Percentiles rank a stretch among this genome's conserved stretches.
phyloP scores from a whole-genome alignment of 2,329 filamentous ascomycete genomes.

The Epichloe aotearoae region DNA sequence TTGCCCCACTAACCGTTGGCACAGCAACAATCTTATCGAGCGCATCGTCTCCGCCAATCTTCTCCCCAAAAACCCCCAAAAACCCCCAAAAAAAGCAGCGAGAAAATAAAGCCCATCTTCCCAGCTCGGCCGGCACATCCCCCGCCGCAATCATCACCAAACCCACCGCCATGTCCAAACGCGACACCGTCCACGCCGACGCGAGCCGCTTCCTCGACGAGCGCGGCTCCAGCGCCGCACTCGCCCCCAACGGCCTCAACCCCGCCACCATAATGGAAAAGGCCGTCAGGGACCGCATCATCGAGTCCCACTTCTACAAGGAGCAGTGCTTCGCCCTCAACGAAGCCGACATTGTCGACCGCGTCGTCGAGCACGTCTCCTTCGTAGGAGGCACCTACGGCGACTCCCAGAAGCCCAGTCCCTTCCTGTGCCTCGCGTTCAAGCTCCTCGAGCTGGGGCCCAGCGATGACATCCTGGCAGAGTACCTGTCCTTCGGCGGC shows the following conservation, averaged over 20 bases:
- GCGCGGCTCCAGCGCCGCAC: conserved; percentile 62
- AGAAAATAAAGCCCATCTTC: neutral
- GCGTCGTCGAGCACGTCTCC: conserved; percentile 67
- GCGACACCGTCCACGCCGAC: conserved; percentile 58
- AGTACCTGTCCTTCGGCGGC: conserved; percentile 67
- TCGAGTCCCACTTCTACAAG: conserved; percentile 95
- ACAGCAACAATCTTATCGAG: conserved; percentile 32
- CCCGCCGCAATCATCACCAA: conserved; percentile 2
- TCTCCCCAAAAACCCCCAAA: neutral
- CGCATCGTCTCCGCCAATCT: conserved; percentile 5
- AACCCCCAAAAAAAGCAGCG: neutral
- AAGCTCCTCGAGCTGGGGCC: conserved; percentile 87
- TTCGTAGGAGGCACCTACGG: conserved; percentile 86
- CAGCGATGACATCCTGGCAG: conserved; percentile 60
- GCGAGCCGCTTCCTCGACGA: conserved; percentile 80
- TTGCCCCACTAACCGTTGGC: conserved; percentile 18
- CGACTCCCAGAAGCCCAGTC: conserved; percentile 69
- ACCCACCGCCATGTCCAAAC: conserved; percentile 19
- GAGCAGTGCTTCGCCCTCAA: conserved; percentile 97
- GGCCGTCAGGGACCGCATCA: conserved; percentile 86
- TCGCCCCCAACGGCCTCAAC: conserved; percentile 79
- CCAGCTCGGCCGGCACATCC: neutral
- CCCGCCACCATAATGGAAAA: conserved; percentile 95
- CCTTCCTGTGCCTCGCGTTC: conserved; percentile 88
- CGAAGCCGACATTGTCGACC: conserved; percentile 68